phyloP scores from a whole-genome alignment of 257 asterid genomes.

The Solanum chilense region DNA sequence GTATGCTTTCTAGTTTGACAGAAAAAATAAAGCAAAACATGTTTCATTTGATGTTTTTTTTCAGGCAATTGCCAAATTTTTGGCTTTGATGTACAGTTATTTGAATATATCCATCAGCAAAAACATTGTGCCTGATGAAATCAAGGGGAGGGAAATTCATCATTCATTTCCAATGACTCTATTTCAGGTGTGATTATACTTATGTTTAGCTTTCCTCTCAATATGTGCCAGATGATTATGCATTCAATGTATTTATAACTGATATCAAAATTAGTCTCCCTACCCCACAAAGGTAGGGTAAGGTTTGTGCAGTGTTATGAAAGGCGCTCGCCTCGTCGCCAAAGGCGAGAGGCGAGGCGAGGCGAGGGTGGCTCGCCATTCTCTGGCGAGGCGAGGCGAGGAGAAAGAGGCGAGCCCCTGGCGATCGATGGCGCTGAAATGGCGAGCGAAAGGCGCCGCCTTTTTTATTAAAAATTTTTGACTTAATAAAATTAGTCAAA shows the following conservation, averaged over 20 bases:
- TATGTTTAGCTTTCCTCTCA: neutral
- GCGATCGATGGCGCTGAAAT: too few relatives aligned
- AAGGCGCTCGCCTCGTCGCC: too few relatives aligned
- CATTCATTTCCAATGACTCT: constrained; percentile 84
- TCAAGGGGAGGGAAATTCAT: constrained; percentile 88
- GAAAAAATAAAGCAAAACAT: neutral
- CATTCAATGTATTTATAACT: neutral
- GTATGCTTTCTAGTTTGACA: neutral
- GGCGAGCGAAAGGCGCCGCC: too few relatives aligned
- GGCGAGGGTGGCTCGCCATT: too few relatives aligned
- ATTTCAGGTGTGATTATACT: constrained; percentile 50
- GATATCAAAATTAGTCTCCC: neutral
- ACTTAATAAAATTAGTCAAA: too few relatives aligned
- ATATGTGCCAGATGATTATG: neutral
- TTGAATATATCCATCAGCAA: constrained; percentile 56
- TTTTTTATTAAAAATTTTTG: too few relatives aligned
- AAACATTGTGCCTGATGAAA: constrained; percentile 70
- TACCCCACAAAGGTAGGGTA: neutral
- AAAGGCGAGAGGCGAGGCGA: too few relatives aligned
- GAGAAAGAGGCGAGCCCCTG: too few relatives aligned
- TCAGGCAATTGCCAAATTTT: constrained; percentile 82
- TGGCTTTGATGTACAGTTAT: constrained; percentile 72
- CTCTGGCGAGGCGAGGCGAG: too few relatives aligned
- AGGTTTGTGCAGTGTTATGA: too few relatives aligned
- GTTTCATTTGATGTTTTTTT: neutral